phyloP scores from a whole-genome alignment of 768 basidiomycete species.

The Guyanaporus albipodus region DNA sequence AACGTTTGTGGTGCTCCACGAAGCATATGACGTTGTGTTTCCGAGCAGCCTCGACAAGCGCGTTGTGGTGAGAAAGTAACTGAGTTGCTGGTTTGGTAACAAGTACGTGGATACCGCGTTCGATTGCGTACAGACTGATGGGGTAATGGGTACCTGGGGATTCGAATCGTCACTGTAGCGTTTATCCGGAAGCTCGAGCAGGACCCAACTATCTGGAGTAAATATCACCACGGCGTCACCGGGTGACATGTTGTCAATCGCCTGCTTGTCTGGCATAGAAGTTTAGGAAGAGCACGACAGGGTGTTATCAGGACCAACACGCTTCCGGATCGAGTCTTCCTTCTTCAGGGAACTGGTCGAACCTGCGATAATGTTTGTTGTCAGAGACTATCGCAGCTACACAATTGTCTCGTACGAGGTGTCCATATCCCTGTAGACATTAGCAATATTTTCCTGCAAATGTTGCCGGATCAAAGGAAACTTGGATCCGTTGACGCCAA shows the following conservation, averaged over 20 bases:
- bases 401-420: conserved; percentile 49
- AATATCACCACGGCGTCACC: conserved; percentile 93
- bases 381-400: not conserved
- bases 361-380: conserved; percentile 38
- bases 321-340: conserved; percentile 70
- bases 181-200: not conserved
- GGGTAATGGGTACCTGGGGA: conserved; percentile 72
- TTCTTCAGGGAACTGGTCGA: conserved; percentile 75
- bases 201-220: conserved; percentile 76
- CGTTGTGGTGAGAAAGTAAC: conserved; percentile 76
- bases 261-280: conserved; percentile 62
- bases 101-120: conserved; percentile 81
- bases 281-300: conserved; percentile 1
- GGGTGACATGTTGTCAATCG: conserved; percentile 71
- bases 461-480: conserved; percentile 84
- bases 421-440: conserved; percentile 86
- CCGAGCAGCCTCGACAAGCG: conserved; percentile 70
- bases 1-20: conserved; percentile 93
- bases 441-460: conserved; percentile 75
- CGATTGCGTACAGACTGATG: conserved; percentile 83
- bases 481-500: conserved; percentile 83
- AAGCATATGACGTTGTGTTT: conserved; percentile 82
- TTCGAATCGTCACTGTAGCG: not conserved
- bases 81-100: conserved; percentile 93
- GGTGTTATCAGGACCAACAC: conserved; percentile 43